Percentiles rank a stretch among this genome's conserved stretches.
Conservation (phyloP, 805 yeast genomes). For the Tetrapisispora nanseiensis region DNA sequence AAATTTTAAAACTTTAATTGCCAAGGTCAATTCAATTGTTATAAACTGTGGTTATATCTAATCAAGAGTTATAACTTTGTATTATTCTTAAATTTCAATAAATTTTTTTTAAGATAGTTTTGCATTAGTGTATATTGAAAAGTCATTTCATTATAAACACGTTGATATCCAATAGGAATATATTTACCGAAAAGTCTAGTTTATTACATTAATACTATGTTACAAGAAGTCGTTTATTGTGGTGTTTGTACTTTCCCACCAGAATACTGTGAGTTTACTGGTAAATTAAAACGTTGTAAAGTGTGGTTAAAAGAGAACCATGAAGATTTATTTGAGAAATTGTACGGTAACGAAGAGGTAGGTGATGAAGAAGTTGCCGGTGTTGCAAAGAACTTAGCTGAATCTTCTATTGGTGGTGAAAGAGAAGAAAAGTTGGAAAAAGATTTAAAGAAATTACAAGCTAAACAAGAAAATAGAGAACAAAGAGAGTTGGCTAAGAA, state of each 20-base stretch:
- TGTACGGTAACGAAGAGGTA: conserved; percentile 42
- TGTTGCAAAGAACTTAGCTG: conserved; percentile 32
- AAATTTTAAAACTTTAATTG: too few species aligned
- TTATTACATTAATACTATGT: not conserved
- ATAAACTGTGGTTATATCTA: too few species aligned
- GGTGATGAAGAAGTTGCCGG: conserved; percentile 33
- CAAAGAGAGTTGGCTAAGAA: conserved; percentile 76
- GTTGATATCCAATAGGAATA: too few species aligned
- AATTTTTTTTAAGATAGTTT: too few species aligned
- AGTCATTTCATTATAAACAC: too few species aligned
- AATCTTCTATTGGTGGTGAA: conserved; percentile 56
- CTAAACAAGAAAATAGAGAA: conserved; percentile 74
- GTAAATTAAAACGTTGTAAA: conserved; percentile 69
- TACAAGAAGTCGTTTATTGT: conserved; percentile 49
- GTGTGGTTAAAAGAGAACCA: conserved; percentile 63
- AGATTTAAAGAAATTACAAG: conserved; percentile 75
- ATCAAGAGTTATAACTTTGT: too few species aligned
- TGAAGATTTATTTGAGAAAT: conserved; percentile 42
- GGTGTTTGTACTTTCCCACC: conserved; percentile 79
- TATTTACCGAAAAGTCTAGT: not conserved
- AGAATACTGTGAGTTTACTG: conserved; percentile 88
- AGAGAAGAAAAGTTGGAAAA: conserved; percentile 75
- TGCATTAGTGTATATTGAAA: too few species aligned
- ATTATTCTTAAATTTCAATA: too few species aligned
- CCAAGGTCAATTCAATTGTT: too few species aligned